Conservation (phyloP, 2,329 filamentous ascomycete genomes). For the Monosporascus sp. region DNA sequence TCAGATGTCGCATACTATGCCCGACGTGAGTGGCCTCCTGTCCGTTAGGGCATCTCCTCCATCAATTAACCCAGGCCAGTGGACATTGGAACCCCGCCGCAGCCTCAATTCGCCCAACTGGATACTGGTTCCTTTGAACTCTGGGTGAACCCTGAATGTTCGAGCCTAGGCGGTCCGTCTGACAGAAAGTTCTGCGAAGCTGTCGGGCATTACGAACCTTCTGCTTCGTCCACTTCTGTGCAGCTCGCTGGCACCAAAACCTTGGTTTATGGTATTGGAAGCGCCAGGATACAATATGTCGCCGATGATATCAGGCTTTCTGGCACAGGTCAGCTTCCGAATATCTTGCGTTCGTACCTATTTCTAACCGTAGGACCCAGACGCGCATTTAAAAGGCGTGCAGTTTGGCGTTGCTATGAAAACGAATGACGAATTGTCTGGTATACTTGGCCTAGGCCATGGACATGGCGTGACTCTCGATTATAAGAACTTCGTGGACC, state of each 20-base stretch:
- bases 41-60: neutral
- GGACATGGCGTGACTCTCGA: slow-evolving; percentile 38
- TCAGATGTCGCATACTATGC: slow-evolving; percentile 51
- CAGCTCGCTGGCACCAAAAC: slow-evolving; percentile 30
- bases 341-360: neutral
- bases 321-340: slow-evolving; percentile 24
- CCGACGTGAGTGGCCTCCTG: slow-evolving; percentile 29
- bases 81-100: slow-evolving; percentile 48
- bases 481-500: slow-evolving; percentile 48
- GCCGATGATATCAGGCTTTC: slow-evolving; percentile 39
- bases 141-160: slow-evolving; percentile 58
- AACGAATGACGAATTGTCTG: slow-evolving; percentile 42
- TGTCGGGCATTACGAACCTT: slow-evolving; percentile 38
- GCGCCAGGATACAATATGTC: slow-evolving; percentile 45
- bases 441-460: slow-evolving; percentile 73
- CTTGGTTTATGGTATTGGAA: slow-evolving; percentile 46
- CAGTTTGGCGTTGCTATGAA: slow-evolving; percentile 61
- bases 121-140: slow-evolving; percentile 57
- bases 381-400: slow-evolving; percentile 40
- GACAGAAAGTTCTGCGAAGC: slow-evolving; percentile 41
- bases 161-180: slow-evolving; percentile 31
- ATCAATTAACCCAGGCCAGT: slow-evolving; percentile 26
- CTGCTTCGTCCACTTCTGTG: slow-evolving; percentile 33
- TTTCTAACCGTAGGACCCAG: slow-evolving; percentile 11
- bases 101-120: slow-evolving; percentile 48